phyloP scores from a whole-genome alignment of 108 stramenopile species.

The Ochromonas danica region DNA sequence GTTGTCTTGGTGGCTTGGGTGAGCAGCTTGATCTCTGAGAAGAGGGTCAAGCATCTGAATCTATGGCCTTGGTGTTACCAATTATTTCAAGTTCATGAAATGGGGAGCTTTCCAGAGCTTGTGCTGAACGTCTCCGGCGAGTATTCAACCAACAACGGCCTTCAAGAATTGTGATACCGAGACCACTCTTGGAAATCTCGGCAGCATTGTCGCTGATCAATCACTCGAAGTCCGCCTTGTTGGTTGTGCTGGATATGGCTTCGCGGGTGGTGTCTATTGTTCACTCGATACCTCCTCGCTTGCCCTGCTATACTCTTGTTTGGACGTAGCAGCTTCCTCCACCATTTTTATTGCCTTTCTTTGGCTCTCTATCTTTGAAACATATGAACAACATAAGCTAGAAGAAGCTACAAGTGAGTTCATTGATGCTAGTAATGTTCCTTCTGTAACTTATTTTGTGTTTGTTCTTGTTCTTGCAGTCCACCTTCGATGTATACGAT shows the following conservation, averaged over 20 bases:
- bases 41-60: conserved; percentile 62
- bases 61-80: conserved; percentile 66
- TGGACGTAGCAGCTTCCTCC: conserved; percentile 53
- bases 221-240: background rate
- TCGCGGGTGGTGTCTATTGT: conserved; percentile 47
- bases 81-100: conserved; percentile 70
- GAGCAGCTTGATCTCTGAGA: conserved; percentile 68
- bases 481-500: conserved; percentile 61
- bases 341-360: conserved; percentile 60
- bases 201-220: background rate
- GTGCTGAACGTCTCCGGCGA: conserved; percentile 48
- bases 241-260: conserved; percentile 52
- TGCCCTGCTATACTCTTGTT: conserved; percentile 49
- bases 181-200: conserved; percentile 64
- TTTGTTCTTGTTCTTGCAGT: conserved; percentile 29
- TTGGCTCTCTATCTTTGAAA: conserved; percentile 63
- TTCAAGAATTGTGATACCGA: conserved; percentile 37
- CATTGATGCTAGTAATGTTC: background rate
- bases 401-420: conserved; percentile 44
- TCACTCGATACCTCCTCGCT: conserved; percentile 40
- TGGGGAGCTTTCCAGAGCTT: conserved; percentile 59
- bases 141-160: background rate
- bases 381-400: conserved; percentile 52
- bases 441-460: background rate
- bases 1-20: conserved; percentile 60